phyloP scores from a whole-genome alignment of 106 monocot genomes.

The Dendrobium huoshanense region DNA sequence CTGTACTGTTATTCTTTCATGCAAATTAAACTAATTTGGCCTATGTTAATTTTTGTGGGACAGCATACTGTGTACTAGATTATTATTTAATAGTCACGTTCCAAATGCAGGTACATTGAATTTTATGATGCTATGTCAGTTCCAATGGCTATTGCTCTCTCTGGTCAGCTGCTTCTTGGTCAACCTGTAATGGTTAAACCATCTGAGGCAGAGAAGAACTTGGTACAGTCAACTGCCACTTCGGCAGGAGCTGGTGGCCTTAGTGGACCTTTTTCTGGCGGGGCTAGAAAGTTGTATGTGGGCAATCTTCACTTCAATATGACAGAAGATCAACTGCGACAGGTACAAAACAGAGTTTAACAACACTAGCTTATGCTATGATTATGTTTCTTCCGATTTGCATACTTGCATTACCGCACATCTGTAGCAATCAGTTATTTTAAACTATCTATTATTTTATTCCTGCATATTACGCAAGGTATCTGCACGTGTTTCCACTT shows the following conservation, averaged over 20 bases:
- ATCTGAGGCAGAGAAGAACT: constrained; percentile 94
- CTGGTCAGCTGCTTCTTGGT: constrained; percentile 75
- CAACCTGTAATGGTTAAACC: constrained; percentile 96
- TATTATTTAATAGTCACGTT: not conserved
- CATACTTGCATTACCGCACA: not conserved
- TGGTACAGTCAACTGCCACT: constrained; percentile 65
- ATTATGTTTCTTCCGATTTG: not conserved
- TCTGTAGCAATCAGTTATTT: not conserved
- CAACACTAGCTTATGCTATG: not conserved
- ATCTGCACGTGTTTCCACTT: not conserved
- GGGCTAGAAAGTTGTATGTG: constrained; percentile 81
- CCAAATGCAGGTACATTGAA: constrained; percentile 75
- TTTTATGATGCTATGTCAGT: constrained; percentile 97
- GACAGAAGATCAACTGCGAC: constrained; percentile 79
- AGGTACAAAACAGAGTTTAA: constrained; percentile 32
- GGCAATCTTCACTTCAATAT: constrained; percentile 91
- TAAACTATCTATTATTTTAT: not conserved
- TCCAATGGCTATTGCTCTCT: constrained; percentile 95
- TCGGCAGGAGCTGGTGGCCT: constrained; percentile 35
- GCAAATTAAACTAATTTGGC: not conserved
- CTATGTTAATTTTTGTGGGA: not conserved
- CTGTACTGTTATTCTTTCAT: not conserved
- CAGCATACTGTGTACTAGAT: not conserved
- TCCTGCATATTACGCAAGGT: not conserved
- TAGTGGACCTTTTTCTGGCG: constrained; percentile 55